Percentiles rank a stretch among this genome's conserved stretches.
Evolutionary conservation across 768 basidiomycete species (phyloP).

Genomic region (Cystobasidium onofrii): DNA sequence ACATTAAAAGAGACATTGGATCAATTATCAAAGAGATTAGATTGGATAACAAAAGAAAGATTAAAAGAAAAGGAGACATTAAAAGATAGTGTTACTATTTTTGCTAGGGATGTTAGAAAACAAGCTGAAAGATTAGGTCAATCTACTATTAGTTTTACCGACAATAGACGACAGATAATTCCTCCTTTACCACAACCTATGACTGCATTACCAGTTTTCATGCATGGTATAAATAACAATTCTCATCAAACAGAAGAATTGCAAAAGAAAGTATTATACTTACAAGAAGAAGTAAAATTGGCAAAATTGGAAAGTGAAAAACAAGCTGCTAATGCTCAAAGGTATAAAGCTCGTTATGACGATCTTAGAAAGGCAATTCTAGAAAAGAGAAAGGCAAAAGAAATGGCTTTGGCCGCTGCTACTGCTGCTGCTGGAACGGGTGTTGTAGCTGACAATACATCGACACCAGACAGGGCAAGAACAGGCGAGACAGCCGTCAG

Average conservation of each 20-base stretch:
- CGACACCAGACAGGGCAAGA: no score
- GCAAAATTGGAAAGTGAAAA: conserved; percentile 7
- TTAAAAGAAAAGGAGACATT: conserved; percentile 9
- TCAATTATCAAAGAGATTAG: conserved; percentile 1
- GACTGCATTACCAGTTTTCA: background rate
- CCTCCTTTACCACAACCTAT: background rate
- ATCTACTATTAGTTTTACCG: conserved; percentile 5
- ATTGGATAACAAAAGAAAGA: conserved; percentile 19
- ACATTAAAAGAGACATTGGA: conserved; percentile 28
- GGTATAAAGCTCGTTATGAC: conserved; percentile 3
- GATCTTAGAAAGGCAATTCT: conserved; percentile 23
- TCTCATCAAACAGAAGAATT: background rate
- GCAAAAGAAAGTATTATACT: background rate
- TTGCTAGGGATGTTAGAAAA: conserved; percentile 19
- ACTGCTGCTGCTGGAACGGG: background rate
- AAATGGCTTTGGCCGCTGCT: conserved; percentile 11
- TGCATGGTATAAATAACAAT: background rate
- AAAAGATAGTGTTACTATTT: conserved; percentile 19
- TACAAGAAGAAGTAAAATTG: conserved; percentile 3
- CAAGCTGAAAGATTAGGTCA: conserved; percentile 25
- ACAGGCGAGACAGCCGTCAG: no score
- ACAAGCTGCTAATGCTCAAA: background rate
- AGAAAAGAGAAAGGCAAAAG: conserved; percentile 26
- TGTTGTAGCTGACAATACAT: background rate
- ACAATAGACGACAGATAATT: background rate